phyloP scores from a whole-genome alignment of 352 stramenopile species.

The Peronospora belbahrii region DNA sequence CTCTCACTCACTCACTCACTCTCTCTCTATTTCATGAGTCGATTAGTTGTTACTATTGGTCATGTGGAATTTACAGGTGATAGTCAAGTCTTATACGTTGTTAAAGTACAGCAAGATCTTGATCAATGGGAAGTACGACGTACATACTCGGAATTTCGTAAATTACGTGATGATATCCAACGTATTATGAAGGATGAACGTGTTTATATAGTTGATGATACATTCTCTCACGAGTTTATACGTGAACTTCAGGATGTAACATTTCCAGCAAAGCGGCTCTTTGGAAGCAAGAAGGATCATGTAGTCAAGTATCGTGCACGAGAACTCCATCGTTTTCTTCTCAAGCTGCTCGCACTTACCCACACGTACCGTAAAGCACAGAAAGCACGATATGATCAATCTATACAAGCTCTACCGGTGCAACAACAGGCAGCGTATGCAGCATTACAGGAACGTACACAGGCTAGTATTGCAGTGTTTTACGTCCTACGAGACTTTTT shows the following conservation, averaged over 20 bases:
- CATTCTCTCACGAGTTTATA: conserved; percentile 37
- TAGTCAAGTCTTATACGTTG: conserved; percentile 63
- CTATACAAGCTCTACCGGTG: conserved; percentile 23
- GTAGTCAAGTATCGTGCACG: conserved; percentile 67
- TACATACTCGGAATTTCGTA: conserved; percentile 67
- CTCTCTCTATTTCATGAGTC: conserved; percentile 69
- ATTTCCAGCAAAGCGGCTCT: conserved; percentile 61
- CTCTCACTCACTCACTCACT: too few species aligned
- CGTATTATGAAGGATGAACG: conserved; percentile 56
- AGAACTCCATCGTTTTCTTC: conserved; percentile 70
- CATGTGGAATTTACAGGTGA: conserved; percentile 72
- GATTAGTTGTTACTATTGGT: conserved; percentile 61
- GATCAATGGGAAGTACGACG: conserved; percentile 67
- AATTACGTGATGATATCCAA: conserved; percentile 56
- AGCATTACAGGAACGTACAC: conserved; percentile 32
- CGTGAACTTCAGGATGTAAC: conserved; percentile 25
- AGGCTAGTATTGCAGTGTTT: conserved; percentile 57
- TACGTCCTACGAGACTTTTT: conserved; percentile 65
- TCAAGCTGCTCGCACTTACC: conserved; percentile 60
- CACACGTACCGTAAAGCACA: conserved; percentile 72
- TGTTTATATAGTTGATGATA: conserved; percentile 38
- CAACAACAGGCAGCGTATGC: conserved; percentile 21
- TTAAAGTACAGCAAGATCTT: conserved; percentile 64
- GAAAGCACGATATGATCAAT: conserved; percentile 49
- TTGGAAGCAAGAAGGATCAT: conserved; percentile 57